Base-by-base conservation (phyloP, 148 eudicot genomes). In the Polygonum aviculare region DNA sequence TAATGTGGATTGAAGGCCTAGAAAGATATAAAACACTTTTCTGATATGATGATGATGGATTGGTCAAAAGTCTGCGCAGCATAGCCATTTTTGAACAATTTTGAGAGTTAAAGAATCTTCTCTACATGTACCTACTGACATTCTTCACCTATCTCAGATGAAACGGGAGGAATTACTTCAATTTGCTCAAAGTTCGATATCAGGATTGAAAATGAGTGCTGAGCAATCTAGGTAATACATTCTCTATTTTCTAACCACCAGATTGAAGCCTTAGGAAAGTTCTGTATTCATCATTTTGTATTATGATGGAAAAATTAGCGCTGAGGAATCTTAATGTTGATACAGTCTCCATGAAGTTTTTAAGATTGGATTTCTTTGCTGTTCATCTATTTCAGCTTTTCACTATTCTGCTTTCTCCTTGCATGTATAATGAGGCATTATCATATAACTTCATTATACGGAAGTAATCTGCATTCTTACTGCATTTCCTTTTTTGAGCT, bases 141-240 rank as follows among this genome's bases (percentile, higher is more conserved):
- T 15, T 67, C 50, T 21, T 48, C 54, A 19, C 75, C 36, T 10
- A 41, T 19, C 52, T 21, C 78, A 90, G 92, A 87, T 87, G 80
- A 88, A 83, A 78, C 86, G 85, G 76, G 92, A 88, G 78, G 95
- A 90, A 83, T 82, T 90, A 63, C 95, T 90, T 75, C 87, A 85
- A 75, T 87, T 79, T 84, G 95, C 88, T 65, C 90, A 90, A 83
- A 82, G 77, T 62, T 87, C 95, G 52, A 80, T 90, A 67, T 72
- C 90, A 18, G 92, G 95, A 73, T 76, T 90, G 77, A 88, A 90
- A 86, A 59, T 85, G 60, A 87, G 83, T 77, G 88, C 88, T 78
- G 88, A 89, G 49, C 81, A 78, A 51, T 81, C 67, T 80, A 91
- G 91, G 96, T 91, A 78, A 78, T 19, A 31, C 52, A 21, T 63